Base-by-base conservation (phyloP, 225 moss, liverwort and hornwort species). In the Polytrichum commune region DNA sequence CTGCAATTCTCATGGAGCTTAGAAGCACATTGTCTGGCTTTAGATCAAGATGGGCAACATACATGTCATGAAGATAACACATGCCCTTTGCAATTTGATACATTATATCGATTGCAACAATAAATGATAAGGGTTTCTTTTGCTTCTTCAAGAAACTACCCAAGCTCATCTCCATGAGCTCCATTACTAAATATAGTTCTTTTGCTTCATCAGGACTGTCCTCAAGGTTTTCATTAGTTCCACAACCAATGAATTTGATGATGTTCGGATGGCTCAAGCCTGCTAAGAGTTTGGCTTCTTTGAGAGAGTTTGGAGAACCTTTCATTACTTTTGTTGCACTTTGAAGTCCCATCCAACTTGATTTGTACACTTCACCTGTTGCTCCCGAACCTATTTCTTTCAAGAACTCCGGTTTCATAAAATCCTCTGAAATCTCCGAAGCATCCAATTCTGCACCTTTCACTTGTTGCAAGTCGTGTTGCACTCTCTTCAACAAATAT, bases 211-310 rank as follows among this genome's bases (percentile, higher is more conserved):
- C 33, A 33, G 8, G 1, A 33, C 8, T 33, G 5, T 57, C 20
- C 6, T n/a, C 8, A n/a, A 22, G 27, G 1, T 69, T 63, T n/a
- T 20, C 18, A 19, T 5, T 8, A 53, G 3, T 69, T 19, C 78
- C 74, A 60, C 73, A 65, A 54, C 73, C 69, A 30, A 73, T 27
- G 18, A 73, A 78, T 58, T 73, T 74, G 20, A 78, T 61, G 26
- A 74, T 64, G 8, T 19, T 27, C 6, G 73, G 78, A 65, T 74
- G 72, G 29, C 61, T 78, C 46, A 69, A 61, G 27, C 46, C 5
- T 25, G 58, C 64, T 10, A 78, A 20, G 35, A 78, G 54, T 9
- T 26, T 19, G 30, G 65, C 74, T 60, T 70, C 74, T 30, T 78
- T 78, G 20, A 7, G 24, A 69, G 74, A 74, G 29, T 35, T 9